Percentiles rank a stretch among this genome's conserved stretches.
Conservation (phyloP, 768 basidiomycete species). For the Termitomyces sp. region DNA sequence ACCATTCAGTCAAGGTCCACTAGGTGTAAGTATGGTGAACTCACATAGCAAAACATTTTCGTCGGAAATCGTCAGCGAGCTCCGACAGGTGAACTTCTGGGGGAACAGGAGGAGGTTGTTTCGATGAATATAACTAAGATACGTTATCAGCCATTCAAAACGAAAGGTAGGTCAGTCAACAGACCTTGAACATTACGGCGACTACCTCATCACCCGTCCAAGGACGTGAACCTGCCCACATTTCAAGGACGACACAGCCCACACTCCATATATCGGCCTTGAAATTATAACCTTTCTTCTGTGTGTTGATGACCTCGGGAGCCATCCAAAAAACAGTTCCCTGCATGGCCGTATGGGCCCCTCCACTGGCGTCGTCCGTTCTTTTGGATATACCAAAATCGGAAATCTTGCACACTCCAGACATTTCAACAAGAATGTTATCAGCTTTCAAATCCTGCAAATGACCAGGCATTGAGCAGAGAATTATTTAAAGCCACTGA, state of each 20-base stretch:
- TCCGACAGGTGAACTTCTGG: conserved; percentile 70
- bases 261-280: conserved; percentile 99
- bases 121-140: conserved; percentile 73
- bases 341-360: conserved; percentile 91
- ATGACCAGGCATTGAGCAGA: conserved; percentile 2
- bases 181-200: conserved; percentile 91
- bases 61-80: conserved; percentile 81
- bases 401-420: conserved; percentile 93
- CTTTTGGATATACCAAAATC: conserved; percentile 99
- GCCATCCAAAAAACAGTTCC: conserved; percentile 99
- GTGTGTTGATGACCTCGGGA: conserved; percentile 86
- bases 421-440: conserved; percentile 93
- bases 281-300: conserved; percentile 88
- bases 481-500: neutral
- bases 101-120: conserved; percentile 86
- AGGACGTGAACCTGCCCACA: conserved; percentile 96
- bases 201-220: conserved; percentile 90
- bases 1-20: conserved; percentile 1
- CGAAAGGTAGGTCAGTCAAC: conserved; percentile 14
- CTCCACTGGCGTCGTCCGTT: conserved; percentile 78
- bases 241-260: conserved; percentile 97
- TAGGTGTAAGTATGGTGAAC: conserved; percentile 20
- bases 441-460: conserved; percentile 92
- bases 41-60: conserved; percentile 85
- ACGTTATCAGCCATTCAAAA: neutral